Evolutionary conservation across 2,329 filamentous ascomycete genomes (phyloP).

Genomic region (Chaetomiaceae sp.): DNA sequence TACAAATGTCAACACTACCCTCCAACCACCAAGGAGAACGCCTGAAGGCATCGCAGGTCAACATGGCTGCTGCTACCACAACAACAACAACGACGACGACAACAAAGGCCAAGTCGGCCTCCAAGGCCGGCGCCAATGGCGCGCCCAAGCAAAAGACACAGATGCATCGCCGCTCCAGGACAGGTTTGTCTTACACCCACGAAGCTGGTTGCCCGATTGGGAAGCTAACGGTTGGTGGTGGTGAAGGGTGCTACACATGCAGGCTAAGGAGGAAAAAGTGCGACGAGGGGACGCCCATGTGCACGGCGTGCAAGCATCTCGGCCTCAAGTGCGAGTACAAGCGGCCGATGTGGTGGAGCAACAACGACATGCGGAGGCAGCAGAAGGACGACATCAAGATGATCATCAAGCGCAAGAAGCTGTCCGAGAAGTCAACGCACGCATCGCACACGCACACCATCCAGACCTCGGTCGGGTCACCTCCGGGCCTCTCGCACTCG

Average conservation of each 20-base stretch:
- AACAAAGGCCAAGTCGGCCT: constrained; percentile 54
- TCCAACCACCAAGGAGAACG: constrained; percentile 53
- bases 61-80: constrained; percentile 54
- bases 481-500: constrained; percentile 75
- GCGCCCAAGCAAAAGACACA: constrained; percentile 68
- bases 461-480: constrained; percentile 58
- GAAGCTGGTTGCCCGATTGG: constrained; percentile 15
- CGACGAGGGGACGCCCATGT: constrained; percentile 59
- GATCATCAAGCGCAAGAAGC: constrained; percentile 95
- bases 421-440: constrained; percentile 74
- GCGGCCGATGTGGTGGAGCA: constrained; percentile 95
- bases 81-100: constrained; percentile 41
- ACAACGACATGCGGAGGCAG: constrained; percentile 74
- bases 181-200: constrained; percentile 61
- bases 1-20: constrained; percentile 65
- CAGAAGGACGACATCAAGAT: constrained; percentile 97
- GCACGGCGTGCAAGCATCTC: constrained; percentile 66
- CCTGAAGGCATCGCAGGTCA: constrained; percentile 46
- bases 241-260: constrained; percentile 63
- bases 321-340: constrained; percentile 93
- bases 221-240: constrained; percentile 31
- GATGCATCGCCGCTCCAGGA: constrained; percentile 90
- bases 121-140: constrained; percentile 47
- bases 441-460: constrained; percentile 49
- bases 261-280: constrained; percentile 65